Percentiles rank a stretch among this genome's conserved stretches.
Evolutionary conservation across 371 early-diverging fungal species (phyloP).

Genomic region (Apophysomyces elegans): DNA sequence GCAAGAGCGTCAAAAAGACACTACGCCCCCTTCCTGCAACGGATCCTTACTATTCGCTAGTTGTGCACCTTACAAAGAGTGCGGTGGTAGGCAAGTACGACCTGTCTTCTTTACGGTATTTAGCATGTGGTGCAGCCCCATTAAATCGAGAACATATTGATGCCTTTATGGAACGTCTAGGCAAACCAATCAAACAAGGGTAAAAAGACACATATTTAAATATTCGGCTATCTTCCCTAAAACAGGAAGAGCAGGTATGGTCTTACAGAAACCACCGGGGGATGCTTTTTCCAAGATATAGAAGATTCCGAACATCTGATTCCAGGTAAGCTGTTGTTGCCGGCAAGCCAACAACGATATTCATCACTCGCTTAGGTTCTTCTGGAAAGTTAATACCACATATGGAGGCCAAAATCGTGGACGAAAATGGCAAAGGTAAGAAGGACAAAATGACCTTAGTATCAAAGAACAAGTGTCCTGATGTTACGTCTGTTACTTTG

Average conservation of each 20-base stretch:
- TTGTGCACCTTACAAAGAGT: slow-evolving; percentile 63
- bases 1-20: neutral
- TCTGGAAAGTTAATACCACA: slow-evolving; percentile 73
- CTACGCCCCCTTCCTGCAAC: neutral
- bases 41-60: slow-evolving; percentile 12
- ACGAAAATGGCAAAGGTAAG: slow-evolving; percentile 56
- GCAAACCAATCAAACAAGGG: slow-evolving; percentile 69
- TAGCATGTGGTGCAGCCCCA: slow-evolving; percentile 86
- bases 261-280: slow-evolving; percentile 72
- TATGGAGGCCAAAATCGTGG: slow-evolving; percentile 70
- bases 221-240: neutral
- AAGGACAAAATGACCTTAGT: neutral
- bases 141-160: slow-evolving; percentile 64
- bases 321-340: slow-evolving; percentile 1
- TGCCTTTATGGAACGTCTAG: slow-evolving; percentile 53
- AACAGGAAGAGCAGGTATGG: slow-evolving; percentile 57
- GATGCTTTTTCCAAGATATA: slow-evolving; percentile 39
- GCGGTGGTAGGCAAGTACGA: slow-evolving; percentile 73
- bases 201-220: slow-evolving; percentile 15
- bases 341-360: slow-evolving; percentile 27
- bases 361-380: slow-evolving; percentile 51
- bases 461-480: neutral
- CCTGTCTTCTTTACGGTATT: slow-evolving; percentile 60
- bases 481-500: no score
- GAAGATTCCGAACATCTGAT: neutral